Base-by-base conservation (phyloP, 805 yeast species). In the Schizosaccharomyces lindneri region DNA sequence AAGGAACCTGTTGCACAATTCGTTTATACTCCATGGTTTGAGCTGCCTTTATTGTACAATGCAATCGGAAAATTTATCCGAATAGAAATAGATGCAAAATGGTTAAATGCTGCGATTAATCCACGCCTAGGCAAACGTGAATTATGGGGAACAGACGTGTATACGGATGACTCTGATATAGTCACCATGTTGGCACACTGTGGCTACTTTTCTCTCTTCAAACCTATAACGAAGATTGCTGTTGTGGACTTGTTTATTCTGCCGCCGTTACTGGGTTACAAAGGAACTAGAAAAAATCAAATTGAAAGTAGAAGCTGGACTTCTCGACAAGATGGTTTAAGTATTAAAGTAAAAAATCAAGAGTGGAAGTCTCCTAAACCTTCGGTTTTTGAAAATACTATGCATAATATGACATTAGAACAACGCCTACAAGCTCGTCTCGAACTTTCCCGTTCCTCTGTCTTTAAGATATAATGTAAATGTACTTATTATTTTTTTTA, bases 121-220 rank as follows among this genome's bases (percentile, higher is more conserved):
- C 57, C 36, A 11, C 31, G 57, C 9, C 57, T 51, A n/a, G 11
- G 36, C 11, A 78, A 59, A 65, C 31, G 60, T 17, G 43, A 41
- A 36, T 7, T 88, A 1, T 90, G 97, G 97, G 98, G 98, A 1
- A 79, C 89, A 1, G 95, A 89, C 55, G 75, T 93, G 0, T 93
- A 90, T 71, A 86, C 97, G 0, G 97, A 93, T 71, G 98, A 90
- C 70, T 84, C 95, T 0, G 95, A 90, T 70, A 73, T 89, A 1
- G 76, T 90, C 46, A 76, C 85, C 4, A 84, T 82, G 0, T 72
- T 90, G 61, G 78, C 80, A 64, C 97, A 93, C 67, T 73, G 81
- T 64, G 96, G 96, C 0, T 41, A 27, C 72, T 83, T 59, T 75
- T 82, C 62, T 70, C 77, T 19, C 68, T 69, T 41, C 43, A 65